Conservation (phyloP, 768 basidiomycete genomes). For the Suillus decipiens region DNA sequence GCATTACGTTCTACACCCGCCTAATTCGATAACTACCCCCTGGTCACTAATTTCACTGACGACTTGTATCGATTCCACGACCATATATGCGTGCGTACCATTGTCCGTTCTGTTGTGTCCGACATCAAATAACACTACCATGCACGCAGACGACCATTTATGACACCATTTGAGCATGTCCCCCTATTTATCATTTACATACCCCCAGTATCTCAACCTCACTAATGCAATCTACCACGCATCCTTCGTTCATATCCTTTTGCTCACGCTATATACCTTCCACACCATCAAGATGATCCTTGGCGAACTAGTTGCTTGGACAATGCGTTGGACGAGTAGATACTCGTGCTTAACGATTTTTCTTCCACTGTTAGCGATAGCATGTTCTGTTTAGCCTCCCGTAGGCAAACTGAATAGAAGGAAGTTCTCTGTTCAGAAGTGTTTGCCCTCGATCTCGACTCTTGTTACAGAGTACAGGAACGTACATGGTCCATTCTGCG, state of each 20-base stretch:
- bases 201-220: constrained; percentile 28
- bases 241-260: constrained; percentile 27
- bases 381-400: background rate
- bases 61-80: constrained; percentile 31
- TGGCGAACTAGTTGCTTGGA: constrained; percentile 4
- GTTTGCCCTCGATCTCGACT: background rate
- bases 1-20: constrained; percentile 26
- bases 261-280: constrained; percentile 20
- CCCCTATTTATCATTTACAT: constrained; percentile 28
- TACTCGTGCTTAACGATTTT: background rate
- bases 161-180: constrained; percentile 20
- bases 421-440: background rate
- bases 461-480: background rate
- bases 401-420: background rate
- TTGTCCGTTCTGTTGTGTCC: background rate
- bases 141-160: constrained; percentile 30
- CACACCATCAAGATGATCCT: constrained; percentile 5
- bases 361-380: background rate
- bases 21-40: constrained; percentile 27
- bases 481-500: background rate
- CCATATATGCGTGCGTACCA: constrained; percentile 20
- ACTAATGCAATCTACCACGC: constrained; percentile 19
- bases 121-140: constrained; percentile 14
- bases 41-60: constrained; percentile 30
- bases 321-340: constrained; percentile 1